Evolutionary conservation across 108 stramenopile species (phyloP).

Genomic region (Nannochloropsis gaditana): DNA sequence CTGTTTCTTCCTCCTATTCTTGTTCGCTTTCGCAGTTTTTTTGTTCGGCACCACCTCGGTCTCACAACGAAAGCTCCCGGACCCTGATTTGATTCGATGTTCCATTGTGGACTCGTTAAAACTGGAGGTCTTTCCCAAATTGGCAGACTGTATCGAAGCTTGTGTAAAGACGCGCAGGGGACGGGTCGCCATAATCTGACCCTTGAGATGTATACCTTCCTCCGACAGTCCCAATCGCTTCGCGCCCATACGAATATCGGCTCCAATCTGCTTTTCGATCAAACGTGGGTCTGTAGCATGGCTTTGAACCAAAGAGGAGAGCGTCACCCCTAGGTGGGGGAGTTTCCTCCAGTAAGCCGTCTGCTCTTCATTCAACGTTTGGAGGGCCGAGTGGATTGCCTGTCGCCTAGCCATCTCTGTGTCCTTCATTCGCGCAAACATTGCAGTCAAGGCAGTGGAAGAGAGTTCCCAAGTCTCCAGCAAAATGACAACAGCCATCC

Average conservation of each 20-base stretch:
- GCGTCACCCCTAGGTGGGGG: not conserved
- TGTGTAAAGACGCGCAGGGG: not conserved
- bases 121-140: too few relatives aligned
- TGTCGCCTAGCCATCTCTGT: not conserved
- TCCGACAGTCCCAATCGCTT: not conserved
- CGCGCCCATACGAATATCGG: not conserved
- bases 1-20: not conserved
- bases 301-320: not conserved
- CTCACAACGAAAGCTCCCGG: too few relatives aligned
- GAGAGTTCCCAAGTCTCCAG: not conserved
- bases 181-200: not conserved
- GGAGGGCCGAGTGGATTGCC: not conserved
- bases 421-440: conserved; percentile 13
- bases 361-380: not conserved
- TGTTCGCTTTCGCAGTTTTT: not conserved
- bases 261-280: not conserved
- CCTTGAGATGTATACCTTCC: not conserved
- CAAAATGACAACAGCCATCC: not conserved
- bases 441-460: not conserved
- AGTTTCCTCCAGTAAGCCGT: not conserved
- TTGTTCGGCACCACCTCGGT: too few relatives aligned
- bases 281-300: not conserved
- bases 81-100: too few relatives aligned
- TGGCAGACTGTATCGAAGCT: too few relatives aligned
- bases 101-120: too few relatives aligned